These are phyloP conservation scores for Pythium sp. DNA, from an alignment of 352 stramenopile species.

Conservation along the genomic window DNA sequence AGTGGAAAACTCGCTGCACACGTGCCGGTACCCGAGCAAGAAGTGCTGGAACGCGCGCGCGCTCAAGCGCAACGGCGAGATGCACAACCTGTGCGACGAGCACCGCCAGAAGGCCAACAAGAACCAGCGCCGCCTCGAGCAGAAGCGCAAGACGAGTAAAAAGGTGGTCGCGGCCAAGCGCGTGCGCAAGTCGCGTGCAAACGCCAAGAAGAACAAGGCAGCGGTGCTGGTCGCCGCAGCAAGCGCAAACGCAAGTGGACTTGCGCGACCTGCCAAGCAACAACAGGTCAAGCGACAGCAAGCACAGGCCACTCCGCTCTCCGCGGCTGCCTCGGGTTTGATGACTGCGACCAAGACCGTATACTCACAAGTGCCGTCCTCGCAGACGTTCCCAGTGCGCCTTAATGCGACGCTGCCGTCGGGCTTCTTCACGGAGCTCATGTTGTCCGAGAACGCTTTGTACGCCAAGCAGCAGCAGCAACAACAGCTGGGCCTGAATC, in stretches of 20 bases:
- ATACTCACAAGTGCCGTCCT: neutral
- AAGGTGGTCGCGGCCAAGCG: conserved; percentile 13
- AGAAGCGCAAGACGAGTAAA: conserved; percentile 26
- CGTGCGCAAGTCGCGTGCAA: conserved; percentile 11
- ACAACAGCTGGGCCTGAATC: neutral
- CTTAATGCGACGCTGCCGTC: neutral
- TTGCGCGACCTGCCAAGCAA: neutral
- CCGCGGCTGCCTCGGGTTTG: neutral
- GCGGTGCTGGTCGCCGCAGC: too few relatives aligned
- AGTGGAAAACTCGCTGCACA: conserved; percentile 4
- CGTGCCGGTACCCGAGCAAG: conserved; percentile 50
- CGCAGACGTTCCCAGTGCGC: neutral
- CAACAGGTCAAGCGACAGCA: neutral
- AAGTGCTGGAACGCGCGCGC: conserved; percentile 47
- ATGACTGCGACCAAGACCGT: neutral
- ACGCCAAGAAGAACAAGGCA: neutral
- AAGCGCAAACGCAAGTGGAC: neutral
- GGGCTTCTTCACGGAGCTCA: conserved; percentile 20
- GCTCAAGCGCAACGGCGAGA: conserved; percentile 37
- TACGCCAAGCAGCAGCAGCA: conserved; percentile 8
- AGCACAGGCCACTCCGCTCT: neutral
- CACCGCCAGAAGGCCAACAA: conserved; percentile 53
- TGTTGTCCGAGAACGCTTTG: conserved; percentile 12
- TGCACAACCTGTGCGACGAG: conserved; percentile 53
- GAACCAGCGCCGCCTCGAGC: conserved; percentile 47